Percentiles rank a stretch among this genome's conserved stretches.
Conservation (phyloP, 108 stramenopile genomes). For the Skeletonema costatum region DNA sequence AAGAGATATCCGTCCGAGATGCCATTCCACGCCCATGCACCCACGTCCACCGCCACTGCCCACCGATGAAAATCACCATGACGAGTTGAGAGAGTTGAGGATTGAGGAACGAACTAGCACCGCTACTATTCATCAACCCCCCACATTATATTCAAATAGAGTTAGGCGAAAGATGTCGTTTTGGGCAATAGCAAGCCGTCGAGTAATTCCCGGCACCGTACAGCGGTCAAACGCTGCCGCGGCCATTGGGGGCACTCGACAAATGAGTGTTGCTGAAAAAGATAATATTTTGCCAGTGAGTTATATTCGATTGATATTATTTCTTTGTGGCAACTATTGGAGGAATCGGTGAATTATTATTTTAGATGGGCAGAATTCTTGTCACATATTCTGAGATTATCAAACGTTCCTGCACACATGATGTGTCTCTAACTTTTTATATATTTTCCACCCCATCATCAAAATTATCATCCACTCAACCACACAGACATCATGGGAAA, state of each 20-base stretch:
- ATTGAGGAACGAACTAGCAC: no score
- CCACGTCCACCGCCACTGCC: no score
- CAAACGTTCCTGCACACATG: neutral
- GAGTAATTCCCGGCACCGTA: neutral
- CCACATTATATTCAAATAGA: neutral
- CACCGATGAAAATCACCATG: no score
- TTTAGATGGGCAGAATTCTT: no score
- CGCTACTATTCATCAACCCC: neutral
- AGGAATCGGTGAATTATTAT: no score
- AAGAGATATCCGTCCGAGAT: no score
- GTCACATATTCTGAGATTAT: neutral
- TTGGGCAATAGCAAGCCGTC: slow-evolving; percentile 14
- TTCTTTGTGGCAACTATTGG: no score
- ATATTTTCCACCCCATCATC: neutral
- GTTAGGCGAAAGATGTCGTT: slow-evolving; percentile 11
- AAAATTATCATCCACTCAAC: neutral
- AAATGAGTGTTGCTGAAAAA: slow-evolving; percentile 38
- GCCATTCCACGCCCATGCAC: no score
- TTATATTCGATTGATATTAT: neutral
- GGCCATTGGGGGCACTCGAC: slow-evolving; percentile 15
- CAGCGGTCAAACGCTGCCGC: slow-evolving; percentile 10
- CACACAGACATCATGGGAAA: slow-evolving; percentile 77
- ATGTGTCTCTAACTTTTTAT: neutral
- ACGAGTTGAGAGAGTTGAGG: no score
- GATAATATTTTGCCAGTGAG: slow-evolving; percentile 51